Evolutionary conservation across 176 grass and related monocot genomes (phyloP).

Genomic region (Dactylis glomerata): DNA sequence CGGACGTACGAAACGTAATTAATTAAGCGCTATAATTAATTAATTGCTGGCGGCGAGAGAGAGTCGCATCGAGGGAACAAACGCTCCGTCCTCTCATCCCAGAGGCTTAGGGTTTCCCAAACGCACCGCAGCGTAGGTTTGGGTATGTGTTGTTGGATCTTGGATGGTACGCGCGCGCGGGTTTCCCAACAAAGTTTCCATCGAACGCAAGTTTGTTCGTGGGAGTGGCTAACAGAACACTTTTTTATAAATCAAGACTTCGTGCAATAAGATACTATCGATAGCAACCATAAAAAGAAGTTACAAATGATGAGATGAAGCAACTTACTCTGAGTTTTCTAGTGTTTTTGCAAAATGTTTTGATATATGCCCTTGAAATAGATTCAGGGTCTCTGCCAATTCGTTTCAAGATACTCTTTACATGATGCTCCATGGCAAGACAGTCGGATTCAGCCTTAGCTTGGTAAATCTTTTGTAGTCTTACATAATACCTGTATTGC

Average conservation of each 20-base stretch:
- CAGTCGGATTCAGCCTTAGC: slow-evolving; percentile 84
- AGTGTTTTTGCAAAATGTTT: slow-evolving; percentile 91
- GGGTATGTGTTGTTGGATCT: too few species aligned
- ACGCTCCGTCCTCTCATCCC: too few species aligned
- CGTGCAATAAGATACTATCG: background rate
- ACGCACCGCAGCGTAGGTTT: too few species aligned
- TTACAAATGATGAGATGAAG: slow-evolving; percentile 1
- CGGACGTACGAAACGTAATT: too few species aligned
- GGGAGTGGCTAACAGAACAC: background rate
- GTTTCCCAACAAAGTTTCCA: too few species aligned
- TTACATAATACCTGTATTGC: slow-evolving; percentile 73
- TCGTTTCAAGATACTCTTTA: slow-evolving; percentile 68
- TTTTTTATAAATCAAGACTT: background rate
- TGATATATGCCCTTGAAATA: slow-evolving; percentile 78
- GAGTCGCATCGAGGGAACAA: too few species aligned
- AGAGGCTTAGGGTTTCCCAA: too few species aligned
- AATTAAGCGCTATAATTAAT: too few species aligned
- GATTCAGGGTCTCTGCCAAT: slow-evolving; percentile 74
- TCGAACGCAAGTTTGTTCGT: too few species aligned
- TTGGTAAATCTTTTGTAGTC: slow-evolving; percentile 94
- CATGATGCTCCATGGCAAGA: slow-evolving; percentile 55
- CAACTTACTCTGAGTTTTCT: slow-evolving; percentile 77
- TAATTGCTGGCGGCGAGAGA: too few species aligned
- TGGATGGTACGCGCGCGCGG: too few species aligned
- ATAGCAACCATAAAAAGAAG: background rate